Base-by-base conservation (phyloP, 192 early-diverging fungal genomes). In the Gaertneriomyces sp. region DNA sequence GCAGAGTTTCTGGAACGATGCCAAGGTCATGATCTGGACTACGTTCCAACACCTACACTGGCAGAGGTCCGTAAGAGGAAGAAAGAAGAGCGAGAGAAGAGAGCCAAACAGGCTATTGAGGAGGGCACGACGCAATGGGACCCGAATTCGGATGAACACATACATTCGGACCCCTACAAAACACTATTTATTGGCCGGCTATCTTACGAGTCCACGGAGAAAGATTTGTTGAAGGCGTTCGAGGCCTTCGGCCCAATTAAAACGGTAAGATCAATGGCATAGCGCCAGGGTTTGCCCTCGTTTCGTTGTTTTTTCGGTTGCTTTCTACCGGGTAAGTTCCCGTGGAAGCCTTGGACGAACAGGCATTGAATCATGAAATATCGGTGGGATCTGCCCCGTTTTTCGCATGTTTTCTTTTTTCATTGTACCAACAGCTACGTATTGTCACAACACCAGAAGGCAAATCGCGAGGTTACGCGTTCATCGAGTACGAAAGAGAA, bases 401-500 rank as follows among this genome's bases (percentile, higher is more conserved):
- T 33, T 33, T 33, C 25, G 25, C 25, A 33, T 33, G 25, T 33
- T 33, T 33, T 33, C 25, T 33, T 33, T 33, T 33, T 33, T 33
- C 25, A 33, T 33, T 33, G 25, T 33, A 33, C 25, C 25, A 45
- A 38, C 60, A 91, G 88, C 73, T 90, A 42, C 74, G 81, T 44
- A 85, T 94, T 58, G 91, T 93, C 25, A 82, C 78, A 52, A 81
- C 88, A 61, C 71, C 75, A 65, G 9, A 11, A 10, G 79, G 81
- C 0, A 88, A 93, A 73, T 88, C 92, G 14, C 84, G 89, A 69
- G 94, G 96, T 44, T 98, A 96, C 64, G 96, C 93, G 0, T 98
- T 98, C 66, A 85, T 98, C 64, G 96, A 98, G 76, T 98, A 84
- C 73, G 93, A 91, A 66, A 81, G 88, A 51, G 96, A 98, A 75